Conservation (phyloP, 139 green algal species). For the Chlamydomonas schloesseri region DNA sequence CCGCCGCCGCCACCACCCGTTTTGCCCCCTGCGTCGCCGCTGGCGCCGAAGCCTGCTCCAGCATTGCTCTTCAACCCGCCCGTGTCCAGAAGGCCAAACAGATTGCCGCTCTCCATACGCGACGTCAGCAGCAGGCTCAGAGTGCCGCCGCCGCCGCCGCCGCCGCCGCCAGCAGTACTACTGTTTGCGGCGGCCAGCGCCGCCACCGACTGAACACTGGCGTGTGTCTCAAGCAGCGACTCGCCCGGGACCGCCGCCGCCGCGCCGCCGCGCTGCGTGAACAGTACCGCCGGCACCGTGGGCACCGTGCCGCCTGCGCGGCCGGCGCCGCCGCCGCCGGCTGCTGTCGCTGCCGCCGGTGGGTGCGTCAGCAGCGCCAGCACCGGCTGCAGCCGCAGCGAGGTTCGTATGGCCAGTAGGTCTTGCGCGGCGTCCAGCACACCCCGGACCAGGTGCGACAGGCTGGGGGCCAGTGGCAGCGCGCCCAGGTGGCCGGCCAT, state of each 20-base stretch:
- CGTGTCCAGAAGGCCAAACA: no score
- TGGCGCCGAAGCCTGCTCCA: no score
- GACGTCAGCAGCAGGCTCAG: no score
- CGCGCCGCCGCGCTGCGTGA: not conserved
- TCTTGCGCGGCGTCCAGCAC: not conserved
- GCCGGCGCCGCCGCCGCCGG: no score
- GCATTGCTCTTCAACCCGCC: no score
- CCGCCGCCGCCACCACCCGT: not conserved
- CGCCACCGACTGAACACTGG: not conserved
- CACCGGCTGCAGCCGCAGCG: not conserved
- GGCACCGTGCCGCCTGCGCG: no score
- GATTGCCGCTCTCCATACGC: no score
- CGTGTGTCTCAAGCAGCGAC: slow-evolving; percentile 2
- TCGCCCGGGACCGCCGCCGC: not conserved
- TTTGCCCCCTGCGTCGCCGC: no score
- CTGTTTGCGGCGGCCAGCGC: not conserved
- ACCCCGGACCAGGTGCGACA: not conserved
- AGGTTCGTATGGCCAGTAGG: not conserved
- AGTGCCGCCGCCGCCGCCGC: not conserved
- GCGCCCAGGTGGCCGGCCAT: not conserved
- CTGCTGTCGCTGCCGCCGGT: no score
- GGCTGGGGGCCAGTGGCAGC: not conserved
- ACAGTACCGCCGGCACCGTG: not conserved
- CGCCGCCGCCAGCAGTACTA: not conserved
- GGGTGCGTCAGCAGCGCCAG: not conserved